Base-by-base conservation (phyloP, 306 rosid species). In the Vigna unguiculata region DNA sequence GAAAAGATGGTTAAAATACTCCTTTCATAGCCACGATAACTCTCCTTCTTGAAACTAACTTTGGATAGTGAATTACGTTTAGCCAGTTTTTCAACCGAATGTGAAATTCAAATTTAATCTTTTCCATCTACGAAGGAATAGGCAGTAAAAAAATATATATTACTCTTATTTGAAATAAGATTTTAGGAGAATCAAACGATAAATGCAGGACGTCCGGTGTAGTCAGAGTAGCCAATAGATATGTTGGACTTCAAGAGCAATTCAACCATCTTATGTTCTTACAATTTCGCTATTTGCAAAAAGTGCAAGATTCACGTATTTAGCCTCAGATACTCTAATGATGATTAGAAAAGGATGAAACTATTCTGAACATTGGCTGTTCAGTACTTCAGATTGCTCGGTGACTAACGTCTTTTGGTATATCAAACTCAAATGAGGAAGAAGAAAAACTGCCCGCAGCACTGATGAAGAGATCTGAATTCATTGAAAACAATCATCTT, bases 391-490 rank as follows among this genome's bases (percentile, higher is more conserved):
- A 22, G 41, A 43, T 17, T 38, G 59, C 24, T 64, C 46, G 45
- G 68, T 4, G 38, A 53, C 49, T 46, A 49, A 17, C 40, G 43
- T 24, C 5, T 60, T 48, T 4, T 12, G 28, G 55, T 17, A 9
- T 77, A 40, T 59, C 75, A 69, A 69, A 69, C 41, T 52, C 32
- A 41, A 70, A 75, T 7, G 19, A 36, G 46, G 15, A 57, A 58
- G 25, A 12, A 22, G 41, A 65, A 49, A 47, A 64, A 36, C 16
- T 10, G 13, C 13, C 38, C 7, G 32, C 71, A 59, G 59, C 78
- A 52, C 55, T 41, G 71, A 28, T 43, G 52, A 62, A 12, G 69
- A 69, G 57, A 75, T 48, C 73, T 40, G 69, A 69, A 69, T 69
- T 57, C 67, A 58, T n/a, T 62, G 36, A 62, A 75, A 54, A 34